Conservation (phyloP, 257 asterid species). For the Jaltomata sinuosa region DNA sequence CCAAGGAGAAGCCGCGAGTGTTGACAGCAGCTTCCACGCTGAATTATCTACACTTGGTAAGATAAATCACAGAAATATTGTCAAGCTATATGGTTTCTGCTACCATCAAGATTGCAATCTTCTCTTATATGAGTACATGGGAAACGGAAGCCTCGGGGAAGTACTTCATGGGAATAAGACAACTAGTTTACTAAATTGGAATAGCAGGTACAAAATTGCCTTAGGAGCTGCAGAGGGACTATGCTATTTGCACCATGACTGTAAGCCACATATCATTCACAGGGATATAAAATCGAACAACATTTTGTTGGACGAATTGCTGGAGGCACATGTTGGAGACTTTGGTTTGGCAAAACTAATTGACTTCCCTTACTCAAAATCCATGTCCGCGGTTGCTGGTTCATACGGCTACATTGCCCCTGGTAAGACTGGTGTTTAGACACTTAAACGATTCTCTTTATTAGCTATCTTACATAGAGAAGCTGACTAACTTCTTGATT, state of each 20-base stretch:
- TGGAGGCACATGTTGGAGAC: constrained; percentile 85
- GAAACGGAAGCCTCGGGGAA: constrained; percentile 81
- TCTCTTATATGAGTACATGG: constrained; percentile 72
- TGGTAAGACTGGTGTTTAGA: constrained; percentile 29
- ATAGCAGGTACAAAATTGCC: constrained; percentile 56
- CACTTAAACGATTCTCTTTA: not conserved
- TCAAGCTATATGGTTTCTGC: constrained; percentile 64
- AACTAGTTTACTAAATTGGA: constrained; percentile 48
- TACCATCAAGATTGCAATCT: constrained; percentile 70
- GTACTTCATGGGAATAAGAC: constrained; percentile 41
- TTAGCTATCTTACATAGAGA: not conserved
- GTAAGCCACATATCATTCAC: constrained; percentile 79
- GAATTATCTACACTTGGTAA: constrained; percentile 79
- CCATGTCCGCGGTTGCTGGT: constrained; percentile 96
- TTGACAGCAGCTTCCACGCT: constrained; percentile 73
- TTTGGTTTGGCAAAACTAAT: constrained; percentile 85
- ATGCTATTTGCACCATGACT: constrained; percentile 70
- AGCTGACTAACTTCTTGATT: not conserved
- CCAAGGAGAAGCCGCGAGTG: constrained; percentile 45
- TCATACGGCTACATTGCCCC: constrained; percentile 96
- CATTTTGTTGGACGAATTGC: constrained; percentile 61
- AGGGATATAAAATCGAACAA: constrained; percentile 86
- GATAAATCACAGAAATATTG: constrained; percentile 74
- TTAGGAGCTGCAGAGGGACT: constrained; percentile 86
- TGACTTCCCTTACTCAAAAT: constrained; percentile 61